Evolutionary conservation across 306 rosid genomes (phyloP).

Genomic region (Rosa lucieae): DNA sequence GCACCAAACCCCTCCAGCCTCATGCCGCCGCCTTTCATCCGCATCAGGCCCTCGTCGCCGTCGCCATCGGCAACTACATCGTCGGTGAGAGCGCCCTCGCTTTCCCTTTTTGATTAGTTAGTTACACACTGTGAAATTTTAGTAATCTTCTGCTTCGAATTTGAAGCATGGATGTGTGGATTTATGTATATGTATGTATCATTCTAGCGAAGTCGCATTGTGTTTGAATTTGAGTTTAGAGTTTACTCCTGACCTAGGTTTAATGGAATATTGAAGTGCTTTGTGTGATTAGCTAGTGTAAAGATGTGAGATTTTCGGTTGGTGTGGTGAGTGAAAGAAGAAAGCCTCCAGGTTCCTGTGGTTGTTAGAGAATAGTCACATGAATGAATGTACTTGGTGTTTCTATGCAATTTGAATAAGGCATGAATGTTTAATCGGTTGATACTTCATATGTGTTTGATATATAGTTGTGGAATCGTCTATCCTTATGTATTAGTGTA

Average conservation of each 20-base stretch:
- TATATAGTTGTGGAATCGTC: neutral
- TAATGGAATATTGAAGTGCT: neutral
- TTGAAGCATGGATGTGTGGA: neutral
- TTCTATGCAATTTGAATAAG: neutral
- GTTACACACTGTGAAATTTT: neutral
- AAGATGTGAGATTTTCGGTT: neutral
- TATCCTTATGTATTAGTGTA: neutral
- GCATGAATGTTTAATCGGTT: neutral
- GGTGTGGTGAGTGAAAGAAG: neutral
- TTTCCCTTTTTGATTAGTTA: neutral
- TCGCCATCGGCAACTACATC: constrained; percentile 89
- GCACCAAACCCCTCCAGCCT: constrained; percentile 70
- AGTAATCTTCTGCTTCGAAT: neutral
- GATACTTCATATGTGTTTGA: neutral
- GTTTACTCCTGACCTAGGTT: neutral
- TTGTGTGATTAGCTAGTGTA: neutral
- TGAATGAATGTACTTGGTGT: constrained; percentile 9
- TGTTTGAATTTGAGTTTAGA: neutral
- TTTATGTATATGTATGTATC: neutral
- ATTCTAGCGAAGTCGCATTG: neutral
- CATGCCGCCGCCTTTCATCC: constrained; percentile 93
- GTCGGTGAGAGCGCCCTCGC: constrained; percentile 49
- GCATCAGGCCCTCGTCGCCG: constrained; percentile 84
- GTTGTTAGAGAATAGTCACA: neutral
- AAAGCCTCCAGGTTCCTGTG: too few species aligned